Base-by-base conservation (phyloP, 2,329 filamentous ascomycete genomes). In the Fusarium napiforme region DNA sequence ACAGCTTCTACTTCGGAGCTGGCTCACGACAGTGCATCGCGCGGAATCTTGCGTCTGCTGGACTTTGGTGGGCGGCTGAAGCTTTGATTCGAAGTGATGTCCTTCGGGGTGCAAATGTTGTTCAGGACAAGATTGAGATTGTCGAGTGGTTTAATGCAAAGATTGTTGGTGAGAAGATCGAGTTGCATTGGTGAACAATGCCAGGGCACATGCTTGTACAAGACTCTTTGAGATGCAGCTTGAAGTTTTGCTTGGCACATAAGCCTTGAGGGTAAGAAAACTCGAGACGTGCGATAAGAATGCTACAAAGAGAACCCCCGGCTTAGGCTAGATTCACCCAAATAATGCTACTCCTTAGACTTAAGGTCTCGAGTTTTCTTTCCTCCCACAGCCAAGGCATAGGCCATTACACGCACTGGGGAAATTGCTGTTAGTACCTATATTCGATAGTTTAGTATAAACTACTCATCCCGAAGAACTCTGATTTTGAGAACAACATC, bases 371-470 rank as follows among this genome's bases (percentile, higher is more conserved):
- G 5, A 4, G n/a, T 7, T 42, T 16, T 42, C 14, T 23, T 7
- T 37, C 36, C 36, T 37, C 36, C 1, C 9, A 5, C 9, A 11
- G 36, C 0, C 5, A 4, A 19, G 18, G 8, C 8, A 15, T 1
- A 14, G 7, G 19, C 0, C 15, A 1, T 14, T 10, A 0, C 4
- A 3, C 34, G 34, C 16, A 16, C 34, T 18, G 34, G 3, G 0
- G 7, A 23, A 2, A 18, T 32, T 14, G 3, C 5, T 18, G n/a
- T n/a, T n/a, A n/a, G n/a, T n/a, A n/a, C n/a, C n/a, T n/a, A n/a
- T n/a, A n/a, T n/a, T n/a, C n/a, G n/a, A 46, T 7, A 3, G 4
- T 15, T 11, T 49, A 1, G 18, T 19, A 28, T 46, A 7, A n/a
- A 15, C 5, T 9, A 28, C 11, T 7, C 3, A 12, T 5, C 4